These are phyloP conservation scores for Blastobotrys attinorum DNA, from an alignment of 805 yeast genomes.

Conservation along the genomic window DNA sequence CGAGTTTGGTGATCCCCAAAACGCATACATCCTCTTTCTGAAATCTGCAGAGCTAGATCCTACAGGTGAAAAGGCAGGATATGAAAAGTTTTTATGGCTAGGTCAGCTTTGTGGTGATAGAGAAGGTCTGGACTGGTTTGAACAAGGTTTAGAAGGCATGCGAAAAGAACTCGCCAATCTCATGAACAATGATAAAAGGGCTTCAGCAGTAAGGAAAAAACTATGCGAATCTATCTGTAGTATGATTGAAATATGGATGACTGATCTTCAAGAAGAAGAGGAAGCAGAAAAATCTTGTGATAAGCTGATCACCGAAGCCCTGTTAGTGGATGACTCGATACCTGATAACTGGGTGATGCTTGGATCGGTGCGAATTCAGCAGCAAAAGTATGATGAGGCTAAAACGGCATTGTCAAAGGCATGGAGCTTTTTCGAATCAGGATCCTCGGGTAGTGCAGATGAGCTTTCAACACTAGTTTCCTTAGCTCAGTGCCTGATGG, in stretches of 20 bases:
- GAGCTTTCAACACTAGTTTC: constrained; percentile 66
- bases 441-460: constrained; percentile 31
- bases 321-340: constrained; percentile 44
- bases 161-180: constrained; percentile 32
- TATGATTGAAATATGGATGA: constrained; percentile 88
- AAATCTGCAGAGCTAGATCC: constrained; percentile 65
- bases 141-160: constrained; percentile 53
- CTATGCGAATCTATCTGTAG: constrained; percentile 74
- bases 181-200: constrained; percentile 13
- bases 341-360: constrained; percentile 78
- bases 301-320: constrained; percentile 53
- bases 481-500: constrained; percentile 67
- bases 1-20: constrained; percentile 73
- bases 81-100: constrained; percentile 75
- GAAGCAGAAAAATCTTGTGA: constrained; percentile 82
- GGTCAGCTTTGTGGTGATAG: constrained; percentile 86
- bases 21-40: constrained; percentile 57
- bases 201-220: constrained; percentile 38
- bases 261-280: constrained; percentile 90
- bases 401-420: constrained; percentile 53
- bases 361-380: constrained; percentile 85
- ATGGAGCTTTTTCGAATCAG: constrained; percentile 54
- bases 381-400: constrained; percentile 70
- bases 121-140: constrained; percentile 58
- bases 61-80: constrained; percentile 50